These are phyloP conservation scores for Datura wrightii DNA, from an alignment of 257 asterid species.

Conservation along the genomic window DNA sequence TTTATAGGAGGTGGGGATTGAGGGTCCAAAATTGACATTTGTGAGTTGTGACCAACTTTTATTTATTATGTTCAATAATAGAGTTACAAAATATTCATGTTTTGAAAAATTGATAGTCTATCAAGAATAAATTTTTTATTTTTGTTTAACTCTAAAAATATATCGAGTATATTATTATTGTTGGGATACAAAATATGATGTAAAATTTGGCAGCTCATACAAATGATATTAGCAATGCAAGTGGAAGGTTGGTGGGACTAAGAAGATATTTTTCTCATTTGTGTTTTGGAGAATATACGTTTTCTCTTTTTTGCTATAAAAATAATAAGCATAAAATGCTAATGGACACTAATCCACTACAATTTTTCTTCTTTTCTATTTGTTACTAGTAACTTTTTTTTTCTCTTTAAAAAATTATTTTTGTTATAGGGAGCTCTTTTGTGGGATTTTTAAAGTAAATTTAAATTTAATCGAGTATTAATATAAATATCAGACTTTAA, in stretches of 20 bases:
- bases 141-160: too few relatives aligned
- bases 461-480: too few relatives aligned
- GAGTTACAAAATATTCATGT: not conserved
- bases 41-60: not conserved
- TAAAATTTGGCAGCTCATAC: not conserved
- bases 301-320: conserved; percentile 14
- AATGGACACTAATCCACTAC: conserved; percentile 22
- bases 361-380: not conserved
- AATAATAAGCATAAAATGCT: not conserved
- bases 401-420: not conserved
- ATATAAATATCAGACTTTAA: too few relatives aligned
- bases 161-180: too few relatives aligned
- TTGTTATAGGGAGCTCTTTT: too few relatives aligned
- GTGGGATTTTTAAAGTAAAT: too few relatives aligned
- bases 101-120: too few relatives aligned
- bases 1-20: not conserved
- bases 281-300: conserved; percentile 8
- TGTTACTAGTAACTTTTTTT: not conserved
- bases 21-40: not conserved
- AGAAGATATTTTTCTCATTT: not conserved
- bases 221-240: conserved; percentile 4
- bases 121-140: too few relatives aligned
- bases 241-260: conserved; percentile 14
- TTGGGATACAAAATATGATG: not conserved
- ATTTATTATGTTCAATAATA: not conserved